Evolutionary conservation across 352 stramenopile species (phyloP).

Genomic region (Phytophthora agathidicida): DNA sequence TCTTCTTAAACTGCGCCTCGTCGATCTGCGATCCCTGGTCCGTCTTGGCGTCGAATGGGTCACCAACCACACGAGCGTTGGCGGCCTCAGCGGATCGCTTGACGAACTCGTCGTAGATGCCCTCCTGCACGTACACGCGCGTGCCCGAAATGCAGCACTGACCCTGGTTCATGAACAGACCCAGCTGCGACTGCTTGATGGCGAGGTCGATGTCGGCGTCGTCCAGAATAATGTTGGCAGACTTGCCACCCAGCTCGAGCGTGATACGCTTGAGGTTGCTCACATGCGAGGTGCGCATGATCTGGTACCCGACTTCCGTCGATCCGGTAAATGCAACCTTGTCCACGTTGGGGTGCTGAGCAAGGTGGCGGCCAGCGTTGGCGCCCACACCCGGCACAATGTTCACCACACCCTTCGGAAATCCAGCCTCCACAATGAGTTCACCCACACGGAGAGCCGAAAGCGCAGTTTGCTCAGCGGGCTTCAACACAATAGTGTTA

Average conservation of each 20-base stretch:
- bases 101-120: conserved; percentile 87
- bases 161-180: conserved; percentile 84
- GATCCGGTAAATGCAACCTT: conserved; percentile 86
- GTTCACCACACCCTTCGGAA: conserved; percentile 86
- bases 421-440: conserved; percentile 78
- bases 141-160: conserved; percentile 86
- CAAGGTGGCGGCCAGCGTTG: conserved; percentile 41
- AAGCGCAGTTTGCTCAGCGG: conserved; percentile 93
- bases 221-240: conserved; percentile 70
- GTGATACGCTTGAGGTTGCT: conserved; percentile 77
- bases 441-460: conserved; percentile 88
- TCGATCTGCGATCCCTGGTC: conserved; percentile 66
- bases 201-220: conserved; percentile 68
- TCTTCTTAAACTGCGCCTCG: conserved; percentile 71
- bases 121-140: conserved; percentile 87
- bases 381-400: conserved; percentile 62
- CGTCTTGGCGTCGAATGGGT: conserved; percentile 47
- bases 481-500: conserved; percentile 95
- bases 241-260: conserved; percentile 80
- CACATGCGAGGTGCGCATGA: conserved; percentile 56
- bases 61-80: conserved; percentile 56
- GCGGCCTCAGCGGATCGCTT: conserved; percentile 48
- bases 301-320: conserved; percentile 60
- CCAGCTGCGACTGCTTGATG: conserved; percentile 49
- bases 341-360: conserved; percentile 58